Conservation (phyloP, 2,329 filamentous ascomycete genomes). For the Pseudocercospora eumusae region DNA sequence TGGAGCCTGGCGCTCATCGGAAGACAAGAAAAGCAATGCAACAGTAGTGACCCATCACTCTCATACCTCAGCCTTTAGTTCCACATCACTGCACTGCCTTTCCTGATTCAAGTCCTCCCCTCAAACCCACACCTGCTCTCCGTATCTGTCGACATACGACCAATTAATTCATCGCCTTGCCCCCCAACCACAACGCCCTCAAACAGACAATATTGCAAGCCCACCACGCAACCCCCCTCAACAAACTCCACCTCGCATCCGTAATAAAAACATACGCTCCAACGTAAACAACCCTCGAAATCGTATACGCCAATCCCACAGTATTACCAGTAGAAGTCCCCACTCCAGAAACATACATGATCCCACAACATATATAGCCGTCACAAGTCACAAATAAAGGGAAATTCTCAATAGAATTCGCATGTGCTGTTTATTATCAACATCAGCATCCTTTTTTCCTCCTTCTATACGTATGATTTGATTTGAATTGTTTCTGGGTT, state of each 20-base stretch:
- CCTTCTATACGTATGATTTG: slow-evolving; percentile 49
- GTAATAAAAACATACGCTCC: slow-evolving; percentile 46
- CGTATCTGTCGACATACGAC: background rate
- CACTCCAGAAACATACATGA: slow-evolving; percentile 45
- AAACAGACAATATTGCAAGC: slow-evolving; percentile 48
- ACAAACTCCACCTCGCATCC: slow-evolving; percentile 39
- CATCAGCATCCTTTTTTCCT: background rate
- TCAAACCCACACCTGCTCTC: slow-evolving; percentile 7
- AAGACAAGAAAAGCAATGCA: slow-evolving; percentile 1
- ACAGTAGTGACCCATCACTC: background rate
- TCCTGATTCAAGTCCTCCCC: background rate
- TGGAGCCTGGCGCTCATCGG: slow-evolving; percentile 11
- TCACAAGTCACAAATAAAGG: slow-evolving; percentile 44
- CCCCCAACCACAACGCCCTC: slow-evolving; percentile 41
- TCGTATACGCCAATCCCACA: slow-evolving; percentile 45
- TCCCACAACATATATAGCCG: slow-evolving; percentile 46
- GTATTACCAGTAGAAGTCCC: slow-evolving; percentile 42
- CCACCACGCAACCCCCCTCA: slow-evolving; percentile 48
- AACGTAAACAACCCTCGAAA: slow-evolving; percentile 47
- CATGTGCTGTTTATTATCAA: slow-evolving; percentile 45
- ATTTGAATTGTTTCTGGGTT: slow-evolving; percentile 45
- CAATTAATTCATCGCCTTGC: slow-evolving; percentile 35
- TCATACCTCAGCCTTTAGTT: background rate
- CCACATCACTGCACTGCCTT: background rate
- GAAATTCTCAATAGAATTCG: slow-evolving; percentile 51